Evolutionary conservation across 306 rosid genomes (phyloP).

Genomic region (Mimosa pudica): DNA sequence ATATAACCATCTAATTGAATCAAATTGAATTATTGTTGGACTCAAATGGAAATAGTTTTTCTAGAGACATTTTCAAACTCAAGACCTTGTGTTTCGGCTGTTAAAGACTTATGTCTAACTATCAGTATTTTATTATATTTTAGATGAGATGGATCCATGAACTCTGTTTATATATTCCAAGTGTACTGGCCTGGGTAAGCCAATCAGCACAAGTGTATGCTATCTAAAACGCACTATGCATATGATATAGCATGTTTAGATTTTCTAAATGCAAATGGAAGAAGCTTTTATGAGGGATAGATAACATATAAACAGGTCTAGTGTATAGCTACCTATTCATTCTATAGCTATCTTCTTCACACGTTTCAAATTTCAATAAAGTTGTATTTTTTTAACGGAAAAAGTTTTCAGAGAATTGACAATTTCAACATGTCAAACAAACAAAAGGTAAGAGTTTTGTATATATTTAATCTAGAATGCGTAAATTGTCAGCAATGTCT

Average conservation of each 20-base stretch:
- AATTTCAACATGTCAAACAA: not conserved
- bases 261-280: not conserved
- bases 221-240: not conserved
- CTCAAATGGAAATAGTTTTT: too few species aligned
- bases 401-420: not conserved
- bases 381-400: not conserved
- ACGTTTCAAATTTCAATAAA: not conserved
- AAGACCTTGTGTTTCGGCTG: too few species aligned
- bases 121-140: too few species aligned
- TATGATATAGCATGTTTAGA: not conserved
- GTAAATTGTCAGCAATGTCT: constrained; percentile 1
- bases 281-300: not conserved
- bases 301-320: not conserved
- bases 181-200: not conserved
- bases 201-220: not conserved
- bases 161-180: not conserved
- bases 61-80: too few species aligned
- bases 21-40: too few species aligned
- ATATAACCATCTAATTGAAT: too few species aligned
- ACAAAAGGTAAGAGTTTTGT: not conserved
- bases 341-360: not conserved
- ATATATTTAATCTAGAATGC: constrained; percentile 8
- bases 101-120: too few species aligned
- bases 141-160: not conserved
- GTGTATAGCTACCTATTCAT: not conserved